These are phyloP conservation scores for Erucastrum elatum DNA, from an alignment of 345 rosid species.

Conservation along the genomic window DNA sequence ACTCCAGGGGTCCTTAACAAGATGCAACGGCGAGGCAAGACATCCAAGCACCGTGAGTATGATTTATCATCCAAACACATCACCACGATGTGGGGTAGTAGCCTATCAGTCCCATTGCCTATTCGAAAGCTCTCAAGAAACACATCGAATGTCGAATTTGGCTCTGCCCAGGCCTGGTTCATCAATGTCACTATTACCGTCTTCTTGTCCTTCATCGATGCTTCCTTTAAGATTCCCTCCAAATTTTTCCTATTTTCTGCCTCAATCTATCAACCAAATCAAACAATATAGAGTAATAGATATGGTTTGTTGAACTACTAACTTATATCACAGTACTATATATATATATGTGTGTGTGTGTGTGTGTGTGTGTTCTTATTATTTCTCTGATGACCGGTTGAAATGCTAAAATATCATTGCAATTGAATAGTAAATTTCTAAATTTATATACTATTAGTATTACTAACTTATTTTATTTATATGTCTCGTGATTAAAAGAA, in stretches of 20 bases:
- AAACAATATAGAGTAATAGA: background rate
- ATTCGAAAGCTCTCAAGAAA: conserved; percentile 50
- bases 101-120: conserved; percentile 45
- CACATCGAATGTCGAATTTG: conserved; percentile 48
- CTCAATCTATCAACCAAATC: conserved; percentile 5
- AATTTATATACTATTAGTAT: too few relatives aligned
- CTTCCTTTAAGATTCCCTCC: conserved; percentile 14
- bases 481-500: background rate
- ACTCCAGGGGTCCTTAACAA: conserved; percentile 30
- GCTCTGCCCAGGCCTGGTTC: conserved; percentile 59
- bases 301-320: background rate
- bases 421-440: background rate
- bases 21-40: conserved; percentile 44
- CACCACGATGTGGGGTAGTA: conserved; percentile 50
- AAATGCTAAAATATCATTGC: background rate
- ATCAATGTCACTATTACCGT: conserved; percentile 58
- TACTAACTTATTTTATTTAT: background rate
- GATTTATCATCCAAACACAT: conserved; percentile 52
- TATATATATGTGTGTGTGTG: too few relatives aligned
- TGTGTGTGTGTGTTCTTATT: background rate
- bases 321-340: background rate
- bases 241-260: background rate
- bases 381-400: background rate
- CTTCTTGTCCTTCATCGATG: conserved; percentile 32
- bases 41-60: conserved; percentile 42